Percentiles rank a stretch among this genome's conserved stretches.
These are phyloP conservation scores for Cicer cuneatum DNA, from an alignment of 306 rosid species.

Conservation along the genomic window DNA sequence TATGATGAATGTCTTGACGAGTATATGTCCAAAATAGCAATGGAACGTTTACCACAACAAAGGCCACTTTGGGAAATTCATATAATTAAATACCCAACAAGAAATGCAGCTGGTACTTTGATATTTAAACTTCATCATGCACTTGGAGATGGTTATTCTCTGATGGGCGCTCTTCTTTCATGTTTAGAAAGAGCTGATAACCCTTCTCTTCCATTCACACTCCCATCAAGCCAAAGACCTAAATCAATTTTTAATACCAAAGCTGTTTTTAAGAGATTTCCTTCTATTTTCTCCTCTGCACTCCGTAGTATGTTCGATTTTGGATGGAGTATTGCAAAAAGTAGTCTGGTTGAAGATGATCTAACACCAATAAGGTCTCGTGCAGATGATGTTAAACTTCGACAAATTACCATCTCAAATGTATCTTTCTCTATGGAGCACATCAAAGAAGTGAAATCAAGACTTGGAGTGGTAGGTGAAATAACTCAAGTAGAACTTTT, in stretches of 20 bases:
- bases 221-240: constrained; percentile 46
- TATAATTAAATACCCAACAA: constrained; percentile 57
- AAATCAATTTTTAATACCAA: background rate
- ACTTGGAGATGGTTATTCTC: constrained; percentile 68
- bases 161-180: constrained; percentile 69
- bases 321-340: constrained; percentile 51
- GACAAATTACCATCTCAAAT: constrained; percentile 43
- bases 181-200: constrained; percentile 56
- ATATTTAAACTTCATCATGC: constrained; percentile 65
- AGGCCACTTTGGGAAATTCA: constrained; percentile 67
- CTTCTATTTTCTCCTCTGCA: constrained; percentile 29
- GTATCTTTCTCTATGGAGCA: constrained; percentile 47
- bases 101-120: constrained; percentile 46
- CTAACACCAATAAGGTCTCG: constrained; percentile 57
- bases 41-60: constrained; percentile 44
- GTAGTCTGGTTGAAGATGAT: constrained; percentile 56
- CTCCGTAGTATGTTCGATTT: constrained; percentile 43
- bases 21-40: constrained; percentile 48
- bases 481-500: background rate
- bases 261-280: constrained; percentile 5
- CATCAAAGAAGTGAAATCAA: constrained; percentile 44
- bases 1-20: constrained; percentile 55
- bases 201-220: constrained; percentile 58
- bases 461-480: constrained; percentile 61
- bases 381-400: constrained; percentile 39